These are phyloP conservation scores for Colletotrichum sp. DNA, from an alignment of 2,329 filamentous ascomycete genomes.

Conservation along the genomic window DNA sequence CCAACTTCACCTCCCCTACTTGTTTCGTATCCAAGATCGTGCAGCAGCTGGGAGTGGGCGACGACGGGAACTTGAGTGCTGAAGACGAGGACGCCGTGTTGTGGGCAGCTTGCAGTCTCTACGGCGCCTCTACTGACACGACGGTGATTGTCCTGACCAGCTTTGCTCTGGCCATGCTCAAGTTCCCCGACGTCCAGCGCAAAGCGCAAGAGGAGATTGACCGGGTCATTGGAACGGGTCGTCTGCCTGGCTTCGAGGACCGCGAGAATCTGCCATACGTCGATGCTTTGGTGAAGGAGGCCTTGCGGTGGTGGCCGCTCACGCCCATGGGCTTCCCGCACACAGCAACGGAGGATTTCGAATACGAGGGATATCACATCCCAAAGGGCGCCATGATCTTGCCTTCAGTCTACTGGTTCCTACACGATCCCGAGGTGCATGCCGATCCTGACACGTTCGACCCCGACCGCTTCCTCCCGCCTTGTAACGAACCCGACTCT, in stretches of 20 bases:
- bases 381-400: constrained; percentile 16
- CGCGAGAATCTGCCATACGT: constrained; percentile 32
- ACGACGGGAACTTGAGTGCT: neutral
- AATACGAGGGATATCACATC: constrained; percentile 6
- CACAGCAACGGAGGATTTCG: constrained; percentile 29
- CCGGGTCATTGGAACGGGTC: constrained; percentile 28
- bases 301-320: constrained; percentile 33
- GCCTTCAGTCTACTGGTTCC: constrained; percentile 34
- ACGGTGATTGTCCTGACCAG: constrained; percentile 26
- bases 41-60: constrained; percentile 8
- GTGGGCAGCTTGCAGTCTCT: constrained; percentile 28
- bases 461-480: constrained; percentile 35
- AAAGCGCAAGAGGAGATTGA: constrained; percentile 29
- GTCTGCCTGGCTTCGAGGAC: constrained; percentile 30
- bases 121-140: constrained; percentile 33
- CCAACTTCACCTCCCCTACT: constrained; percentile 1
- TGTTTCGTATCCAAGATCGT: constrained; percentile 32
- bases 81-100: constrained; percentile 28
- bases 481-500: constrained; percentile 33
- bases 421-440: constrained; percentile 73
- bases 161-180: constrained; percentile 27
- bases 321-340: constrained; percentile 41
- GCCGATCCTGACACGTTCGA: constrained; percentile 39
- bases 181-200: constrained; percentile 25
- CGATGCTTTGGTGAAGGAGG: constrained; percentile 33